These are phyloP conservation scores for Xerocomellus chrysenteron DNA, from an alignment of 768 basidiomycete species.

Conservation along the genomic window DNA sequence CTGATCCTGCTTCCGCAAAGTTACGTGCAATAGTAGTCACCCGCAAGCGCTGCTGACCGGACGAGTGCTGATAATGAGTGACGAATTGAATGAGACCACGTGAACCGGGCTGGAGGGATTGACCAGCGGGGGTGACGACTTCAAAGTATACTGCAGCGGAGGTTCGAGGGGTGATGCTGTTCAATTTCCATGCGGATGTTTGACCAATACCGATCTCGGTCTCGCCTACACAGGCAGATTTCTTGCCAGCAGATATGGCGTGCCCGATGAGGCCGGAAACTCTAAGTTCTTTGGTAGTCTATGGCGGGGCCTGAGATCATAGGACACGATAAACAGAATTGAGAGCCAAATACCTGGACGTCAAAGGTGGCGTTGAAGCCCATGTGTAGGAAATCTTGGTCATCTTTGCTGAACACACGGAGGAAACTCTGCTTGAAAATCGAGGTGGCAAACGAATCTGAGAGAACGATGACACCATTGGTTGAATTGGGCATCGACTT, in stretches of 20 bases:
- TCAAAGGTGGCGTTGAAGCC: conserved; percentile 99
- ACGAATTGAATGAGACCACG: conserved; percentile 97
- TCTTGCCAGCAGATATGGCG: conserved; percentile 96
- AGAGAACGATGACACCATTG: conserved; percentile 93
- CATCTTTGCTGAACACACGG: conserved; percentile 88
- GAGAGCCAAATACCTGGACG: conserved; percentile 65
- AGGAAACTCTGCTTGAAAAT: conserved; percentile 99
- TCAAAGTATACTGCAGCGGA: conserved; percentile 96
- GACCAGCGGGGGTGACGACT: conserved; percentile 95
- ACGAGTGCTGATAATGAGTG: conserved; percentile 97
- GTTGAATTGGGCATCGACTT: conserved; percentile 93
- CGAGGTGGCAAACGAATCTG: conserved; percentile 95
- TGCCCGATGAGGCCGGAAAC: conserved; percentile 98
- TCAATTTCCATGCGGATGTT: conserved; percentile 98
- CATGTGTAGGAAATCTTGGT: conserved; percentile 90
- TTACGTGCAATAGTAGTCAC: conserved; percentile 98
- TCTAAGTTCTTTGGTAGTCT: conserved; percentile 99
- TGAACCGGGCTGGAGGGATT: conserved; percentile 83
- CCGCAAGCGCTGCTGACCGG: conserved; percentile 90
- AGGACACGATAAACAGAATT: background rate
- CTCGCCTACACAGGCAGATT: conserved; percentile 94
- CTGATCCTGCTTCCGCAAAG: conserved; percentile 97
- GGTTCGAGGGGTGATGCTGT: conserved; percentile 82
- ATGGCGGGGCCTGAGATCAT: conserved; percentile 5
- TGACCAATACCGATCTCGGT: conserved; percentile 99